Percentiles rank a stretch among this genome's conserved stretches.
Evolutionary conservation across 108 stramenopile species (phyloP).

Genomic region (Pseudonitzschia pungens): DNA sequence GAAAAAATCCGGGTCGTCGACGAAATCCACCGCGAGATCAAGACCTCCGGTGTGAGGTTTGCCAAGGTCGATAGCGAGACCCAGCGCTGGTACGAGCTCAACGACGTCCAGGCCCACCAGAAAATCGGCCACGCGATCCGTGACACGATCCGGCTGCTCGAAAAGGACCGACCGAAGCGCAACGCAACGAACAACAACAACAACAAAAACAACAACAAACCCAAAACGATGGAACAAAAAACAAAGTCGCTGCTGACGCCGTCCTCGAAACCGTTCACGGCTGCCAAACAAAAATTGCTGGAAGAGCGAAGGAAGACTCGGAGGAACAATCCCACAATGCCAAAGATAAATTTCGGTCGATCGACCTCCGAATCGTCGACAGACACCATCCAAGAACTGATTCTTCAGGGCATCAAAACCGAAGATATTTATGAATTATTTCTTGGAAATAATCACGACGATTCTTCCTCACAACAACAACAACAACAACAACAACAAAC

Average conservation of each 20-base stretch:
- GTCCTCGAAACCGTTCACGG: neutral
- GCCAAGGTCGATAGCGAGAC: slow-evolving; percentile 11
- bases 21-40: slow-evolving; percentile 17
- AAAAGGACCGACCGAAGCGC: neutral
- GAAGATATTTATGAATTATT: too few species aligned
- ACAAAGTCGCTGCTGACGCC: too few species aligned
- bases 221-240: too few species aligned
- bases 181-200: neutral
- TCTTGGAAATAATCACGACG: too few species aligned
- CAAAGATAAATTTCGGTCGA: too few species aligned
- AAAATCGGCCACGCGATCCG: slow-evolving; percentile 36
- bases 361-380: neutral
- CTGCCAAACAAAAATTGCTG: neutral
- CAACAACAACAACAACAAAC: too few species aligned
- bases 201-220: neutral
- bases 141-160: slow-evolving; percentile 11
- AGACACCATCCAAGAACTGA: neutral
- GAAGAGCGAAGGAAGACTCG: too few species aligned
- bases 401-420: too few species aligned
- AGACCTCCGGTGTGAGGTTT: slow-evolving; percentile 9
- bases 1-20: slow-evolving; percentile 20
- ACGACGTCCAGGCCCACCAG: slow-evolving; percentile 17
- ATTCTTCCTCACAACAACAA: too few species aligned
- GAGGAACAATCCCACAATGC: too few species aligned
- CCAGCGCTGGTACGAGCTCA: slow-evolving; percentile 25